phyloP scores from a whole-genome alignment of 2,329 filamentous ascomycete genomes.

The Onygenales sp. region DNA sequence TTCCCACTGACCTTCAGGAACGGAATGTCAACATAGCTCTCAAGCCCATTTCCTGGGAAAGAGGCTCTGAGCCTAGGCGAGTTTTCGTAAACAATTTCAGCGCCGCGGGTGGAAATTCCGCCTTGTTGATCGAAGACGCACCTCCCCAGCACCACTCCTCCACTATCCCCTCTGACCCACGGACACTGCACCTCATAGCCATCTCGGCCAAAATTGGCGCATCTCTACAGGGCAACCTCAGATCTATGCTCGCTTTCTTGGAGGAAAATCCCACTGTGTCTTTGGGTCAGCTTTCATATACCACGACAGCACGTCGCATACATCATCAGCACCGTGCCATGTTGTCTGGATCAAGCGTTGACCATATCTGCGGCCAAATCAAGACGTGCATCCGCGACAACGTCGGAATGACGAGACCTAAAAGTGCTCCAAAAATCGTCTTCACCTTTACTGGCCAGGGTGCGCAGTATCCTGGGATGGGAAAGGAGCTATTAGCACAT shows the following conservation, averaged over 20 bases:
- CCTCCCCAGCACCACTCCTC: not conserved
- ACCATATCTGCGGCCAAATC: not conserved
- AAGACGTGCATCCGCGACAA: not conserved
- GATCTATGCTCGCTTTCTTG: slow-evolving; percentile 44
- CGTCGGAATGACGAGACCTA: slow-evolving; percentile 1
- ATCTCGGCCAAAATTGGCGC: slow-evolving; percentile 44
- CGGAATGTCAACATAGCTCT: slow-evolving; percentile 38
- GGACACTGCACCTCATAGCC: slow-evolving; percentile 44
- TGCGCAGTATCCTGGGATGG: slow-evolving; percentile 19
- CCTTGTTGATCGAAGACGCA: slow-evolving; percentile 4
- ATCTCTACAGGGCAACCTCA: slow-evolving; percentile 41
- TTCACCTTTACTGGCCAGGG: slow-evolving; percentile 33
- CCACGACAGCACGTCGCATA: slow-evolving; percentile 53
- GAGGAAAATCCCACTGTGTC: slow-evolving; percentile 38
- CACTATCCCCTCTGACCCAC: slow-evolving; percentile 21
- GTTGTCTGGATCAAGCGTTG: not conserved
- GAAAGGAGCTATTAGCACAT: slow-evolving; percentile 21
- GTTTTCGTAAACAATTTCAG: slow-evolving; percentile 58
- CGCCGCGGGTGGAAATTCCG: slow-evolving; percentile 60
- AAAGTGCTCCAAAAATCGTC: slow-evolving; percentile 12
- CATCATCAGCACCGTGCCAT: slow-evolving; percentile 4
- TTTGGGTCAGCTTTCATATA: slow-evolving; percentile 50
- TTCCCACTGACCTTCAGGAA: slow-evolving; percentile 33
- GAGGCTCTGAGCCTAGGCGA: slow-evolving; percentile 19
- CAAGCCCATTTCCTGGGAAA: slow-evolving; percentile 31